These are phyloP conservation scores for Penicillium alfredii DNA, from an alignment of 495 filamentous ascomycete genomes.

Conservation along the genomic window DNA sequence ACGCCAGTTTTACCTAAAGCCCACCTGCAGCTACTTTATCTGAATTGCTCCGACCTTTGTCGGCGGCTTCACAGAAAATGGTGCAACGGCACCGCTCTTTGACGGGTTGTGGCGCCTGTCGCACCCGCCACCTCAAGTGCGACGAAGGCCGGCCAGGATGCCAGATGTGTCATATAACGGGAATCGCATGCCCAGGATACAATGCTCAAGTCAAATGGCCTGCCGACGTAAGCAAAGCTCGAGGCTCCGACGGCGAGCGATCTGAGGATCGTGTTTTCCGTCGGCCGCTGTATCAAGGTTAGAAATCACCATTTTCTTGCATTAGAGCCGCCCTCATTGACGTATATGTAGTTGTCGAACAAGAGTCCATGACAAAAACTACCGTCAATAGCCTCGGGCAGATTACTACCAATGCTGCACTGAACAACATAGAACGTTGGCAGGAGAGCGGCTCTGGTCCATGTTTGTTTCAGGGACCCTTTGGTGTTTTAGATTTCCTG, in stretches of 20 bases:
- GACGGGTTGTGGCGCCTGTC: slow-evolving; percentile 8
- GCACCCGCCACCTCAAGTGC: slow-evolving; percentile 9
- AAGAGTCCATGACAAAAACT: slow-evolving; percentile 3
- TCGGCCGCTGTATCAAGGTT: slow-evolving; percentile 4
- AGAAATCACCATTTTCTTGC: not conserved
- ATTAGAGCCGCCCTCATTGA: not conserved
- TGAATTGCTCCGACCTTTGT: too few species aligned
- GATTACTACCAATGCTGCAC: not conserved
- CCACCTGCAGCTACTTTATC: too few species aligned
- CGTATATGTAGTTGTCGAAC: slow-evolving; percentile 1
- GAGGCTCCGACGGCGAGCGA: too few species aligned
- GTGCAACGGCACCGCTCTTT: slow-evolving; percentile 2
- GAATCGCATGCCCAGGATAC: slow-evolving; percentile 4
- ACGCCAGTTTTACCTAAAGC: too few species aligned
- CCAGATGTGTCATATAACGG: slow-evolving; percentile 3
- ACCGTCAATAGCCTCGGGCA: slow-evolving; percentile 4
- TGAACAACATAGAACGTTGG: slow-evolving; percentile 1
- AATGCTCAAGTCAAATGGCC: slow-evolving; percentile 4
- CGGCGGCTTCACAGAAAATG: too few species aligned
- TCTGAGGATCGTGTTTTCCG: slow-evolving; percentile 7
- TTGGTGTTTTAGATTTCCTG: slow-evolving; percentile 6
- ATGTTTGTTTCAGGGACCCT: slow-evolving; percentile 6
- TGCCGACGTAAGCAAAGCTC: not conserved
- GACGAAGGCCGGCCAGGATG: slow-evolving; percentile 7
- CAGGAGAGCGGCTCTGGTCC: not conserved